Percentiles rank a stretch among this genome's conserved stretches.
phyloP scores from a whole-genome alignment of 1,284 basidiomycete genomes.

The Ganoderma lingzhi region DNA sequence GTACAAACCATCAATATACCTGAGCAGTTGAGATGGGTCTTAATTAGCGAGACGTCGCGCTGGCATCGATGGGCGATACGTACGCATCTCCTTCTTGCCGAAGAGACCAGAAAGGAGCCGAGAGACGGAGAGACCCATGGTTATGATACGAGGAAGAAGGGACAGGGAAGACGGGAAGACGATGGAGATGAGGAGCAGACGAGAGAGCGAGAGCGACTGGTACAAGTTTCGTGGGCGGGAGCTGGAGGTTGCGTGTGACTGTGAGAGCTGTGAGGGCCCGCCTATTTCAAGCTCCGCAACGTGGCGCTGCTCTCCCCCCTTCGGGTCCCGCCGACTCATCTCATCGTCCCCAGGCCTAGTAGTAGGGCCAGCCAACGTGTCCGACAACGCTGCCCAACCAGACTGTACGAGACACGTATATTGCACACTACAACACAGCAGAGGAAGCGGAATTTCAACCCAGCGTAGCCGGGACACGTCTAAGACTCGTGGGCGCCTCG shows the following conservation, averaged over 20 bases:
- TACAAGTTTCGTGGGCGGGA: conserved; percentile 31
- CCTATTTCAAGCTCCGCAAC: conserved; percentile 40
- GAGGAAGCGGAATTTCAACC: not conserved
- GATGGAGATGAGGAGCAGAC: conserved; percentile 29
- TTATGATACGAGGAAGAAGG: conserved; percentile 31
- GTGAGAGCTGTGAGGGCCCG: conserved; percentile 22
- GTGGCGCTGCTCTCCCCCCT: conserved; percentile 33
- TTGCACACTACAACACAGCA: not conserved
- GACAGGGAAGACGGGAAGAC: conserved; percentile 30
- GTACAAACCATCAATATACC: conserved; percentile 78
- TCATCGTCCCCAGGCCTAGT: not conserved
- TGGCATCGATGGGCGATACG: conserved; percentile 47
- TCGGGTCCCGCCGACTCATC: conserved; percentile 13
- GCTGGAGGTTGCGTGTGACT: conserved; percentile 35
- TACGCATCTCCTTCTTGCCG: conserved; percentile 99
- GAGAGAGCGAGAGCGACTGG: conserved; percentile 34
- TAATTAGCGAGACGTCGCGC: conserved; percentile 34
- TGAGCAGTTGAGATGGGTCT: conserved; percentile 41
- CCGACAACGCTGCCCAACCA: not conserved
- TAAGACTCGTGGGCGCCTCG: not conserved
- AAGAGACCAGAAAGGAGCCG: conserved; percentile 88
- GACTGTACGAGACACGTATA: not conserved
- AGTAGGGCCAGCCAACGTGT: not conserved
- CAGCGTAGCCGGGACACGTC: not conserved
- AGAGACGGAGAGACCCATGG: conserved; percentile 90